Evolutionary conservation across 177 flowering plant species (phyloP), one percentile per base, ranked within the genome.

Genomic region (Vitis hybrid): DNA sequence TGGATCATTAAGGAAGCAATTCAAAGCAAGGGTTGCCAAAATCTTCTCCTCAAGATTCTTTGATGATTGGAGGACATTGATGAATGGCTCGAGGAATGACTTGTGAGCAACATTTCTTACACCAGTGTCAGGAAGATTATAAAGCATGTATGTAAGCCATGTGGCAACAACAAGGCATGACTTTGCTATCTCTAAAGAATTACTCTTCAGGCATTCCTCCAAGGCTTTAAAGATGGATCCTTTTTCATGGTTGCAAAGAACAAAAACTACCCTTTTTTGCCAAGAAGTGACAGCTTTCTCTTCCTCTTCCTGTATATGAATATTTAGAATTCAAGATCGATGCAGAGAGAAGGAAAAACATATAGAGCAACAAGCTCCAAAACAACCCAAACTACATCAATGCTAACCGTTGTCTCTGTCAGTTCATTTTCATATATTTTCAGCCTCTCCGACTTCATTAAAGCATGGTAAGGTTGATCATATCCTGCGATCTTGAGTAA

Each of bases 151-250:
- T 27, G 74, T 78, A 17, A 91, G 88, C 96, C 93, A 89, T 46
- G 93, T 82, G 24, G 90, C 82, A 64, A 84, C 70, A 19, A 88
- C 82, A 70, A 89, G 88, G 69, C 93, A 83, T 66, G 89, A 78
- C 62, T 84, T 87, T 60, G 86, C 88, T 74, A 87, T 82, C 72
- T 85, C 86, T 66, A 91, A 66, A 60, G 91, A 91, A 64, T 84
- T 83, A 75, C 90, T 86, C 74, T 78, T 83, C 40, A 91, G 70
- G 78, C 91, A 86, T 78, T 88, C 91, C 78, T 88, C 88, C 69
- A 91, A 73, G 66, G 92, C 88, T 72, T 76, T 86, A 62, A 91
- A 87, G 62, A 91, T 84, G n/a, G 81, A 79, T n/a, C 93, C 92
- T 52, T 82, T 83, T 71, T 89, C 97, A 79, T 91, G 90, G 77